phyloP scores from a whole-genome alignment of 441 rosid genomes.

The Pelargonium myrrhifolium region DNA sequence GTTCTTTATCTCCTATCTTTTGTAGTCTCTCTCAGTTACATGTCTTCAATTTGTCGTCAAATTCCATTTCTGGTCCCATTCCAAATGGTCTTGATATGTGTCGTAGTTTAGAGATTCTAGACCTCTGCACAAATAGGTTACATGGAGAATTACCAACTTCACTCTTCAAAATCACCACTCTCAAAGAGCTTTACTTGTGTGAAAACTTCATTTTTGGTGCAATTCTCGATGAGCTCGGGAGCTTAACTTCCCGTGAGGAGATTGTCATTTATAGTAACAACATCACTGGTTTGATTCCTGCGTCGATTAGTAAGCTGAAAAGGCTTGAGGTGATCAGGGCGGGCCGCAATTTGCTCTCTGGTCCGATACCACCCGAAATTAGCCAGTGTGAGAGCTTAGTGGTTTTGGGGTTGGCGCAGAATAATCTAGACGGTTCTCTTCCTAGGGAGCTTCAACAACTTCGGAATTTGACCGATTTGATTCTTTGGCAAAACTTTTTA shows the following conservation, averaged over 20 bases:
- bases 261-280: slow-evolving; percentile 83
- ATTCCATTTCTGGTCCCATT: slow-evolving; percentile 42
- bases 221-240: slow-evolving; percentile 70
- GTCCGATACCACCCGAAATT: slow-evolving; percentile 68
- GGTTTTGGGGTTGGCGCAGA: slow-evolving; percentile 87
- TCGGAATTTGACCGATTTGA: slow-evolving; percentile 51
- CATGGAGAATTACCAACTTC: slow-evolving; percentile 41
- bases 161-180: slow-evolving; percentile 33
- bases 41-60: slow-evolving; percentile 38
- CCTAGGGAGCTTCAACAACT: slow-evolving; percentile 82
- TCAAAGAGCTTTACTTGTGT: slow-evolving; percentile 40
- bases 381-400: slow-evolving; percentile 59
- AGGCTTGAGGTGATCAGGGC: slow-evolving; percentile 54
- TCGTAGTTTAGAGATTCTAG: slow-evolving; percentile 36
- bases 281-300: slow-evolving; percentile 73
- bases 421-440: slow-evolving; percentile 59
- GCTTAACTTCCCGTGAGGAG: slow-evolving; percentile 52
- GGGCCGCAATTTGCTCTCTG: slow-evolving; percentile 75
- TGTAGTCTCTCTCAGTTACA: slow-evolving; percentile 34
- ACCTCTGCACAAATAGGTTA: slow-evolving; percentile 49
- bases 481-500: slow-evolving; percentile 71
- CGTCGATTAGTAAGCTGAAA: slow-evolving; percentile 64
- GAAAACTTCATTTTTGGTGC: slow-evolving; percentile 63
- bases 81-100: slow-evolving; percentile 34
- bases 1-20: slow-evolving; percentile 40